Conservation (phyloP, 2,329 filamentous ascomycete species). For the Claviceps maximensis region DNA sequence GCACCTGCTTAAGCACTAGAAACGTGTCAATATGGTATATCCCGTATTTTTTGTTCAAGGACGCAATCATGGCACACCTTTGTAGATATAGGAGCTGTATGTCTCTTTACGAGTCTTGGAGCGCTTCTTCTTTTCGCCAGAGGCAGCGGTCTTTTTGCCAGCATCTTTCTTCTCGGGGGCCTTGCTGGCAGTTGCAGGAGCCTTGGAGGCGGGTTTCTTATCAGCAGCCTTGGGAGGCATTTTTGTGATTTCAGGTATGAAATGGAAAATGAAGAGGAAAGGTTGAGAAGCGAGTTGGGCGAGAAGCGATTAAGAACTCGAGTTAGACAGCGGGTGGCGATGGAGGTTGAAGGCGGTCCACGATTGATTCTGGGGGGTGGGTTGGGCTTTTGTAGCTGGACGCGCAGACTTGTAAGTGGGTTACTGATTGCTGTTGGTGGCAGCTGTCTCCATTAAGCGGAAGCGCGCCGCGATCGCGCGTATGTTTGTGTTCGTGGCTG, state of each 20-base stretch:
- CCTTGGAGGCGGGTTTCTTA: constrained; percentile 99
- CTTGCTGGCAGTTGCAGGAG: constrained; percentile 60
- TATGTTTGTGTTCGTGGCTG: constrained; percentile 6
- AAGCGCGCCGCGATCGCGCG: constrained; percentile 9
- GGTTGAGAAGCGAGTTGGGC: neutral
- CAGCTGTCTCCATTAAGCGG: constrained; percentile 6
- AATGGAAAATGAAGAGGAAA: constrained; percentile 7
- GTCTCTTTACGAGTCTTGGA: constrained; percentile 99
- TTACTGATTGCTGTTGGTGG: constrained; percentile 40
- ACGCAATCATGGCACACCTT: constrained; percentile 48
- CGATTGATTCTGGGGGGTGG: constrained; percentile 36
- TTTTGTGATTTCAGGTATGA: constrained; percentile 31
- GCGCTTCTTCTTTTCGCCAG: constrained; percentile 99
- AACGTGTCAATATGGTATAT: neutral
- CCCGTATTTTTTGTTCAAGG: neutral
- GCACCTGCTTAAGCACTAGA: constrained; percentile 96
- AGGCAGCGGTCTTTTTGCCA: constrained; percentile 96
- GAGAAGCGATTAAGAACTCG: constrained; percentile 11
- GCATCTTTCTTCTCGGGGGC: constrained; percentile 95
- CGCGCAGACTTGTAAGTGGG: constrained; percentile 33
- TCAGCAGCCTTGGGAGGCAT: constrained; percentile 97
- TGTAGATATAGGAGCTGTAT: constrained; percentile 99
- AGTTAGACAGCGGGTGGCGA: constrained; percentile 22
- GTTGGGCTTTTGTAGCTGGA: constrained; percentile 48
- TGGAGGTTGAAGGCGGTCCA: constrained; percentile 33